Percentiles rank a stretch among this genome's conserved stretches.
phyloP scores from a whole-genome alignment of 78 protist genomes.

The Tieghemostelium lacteum region DNA sequence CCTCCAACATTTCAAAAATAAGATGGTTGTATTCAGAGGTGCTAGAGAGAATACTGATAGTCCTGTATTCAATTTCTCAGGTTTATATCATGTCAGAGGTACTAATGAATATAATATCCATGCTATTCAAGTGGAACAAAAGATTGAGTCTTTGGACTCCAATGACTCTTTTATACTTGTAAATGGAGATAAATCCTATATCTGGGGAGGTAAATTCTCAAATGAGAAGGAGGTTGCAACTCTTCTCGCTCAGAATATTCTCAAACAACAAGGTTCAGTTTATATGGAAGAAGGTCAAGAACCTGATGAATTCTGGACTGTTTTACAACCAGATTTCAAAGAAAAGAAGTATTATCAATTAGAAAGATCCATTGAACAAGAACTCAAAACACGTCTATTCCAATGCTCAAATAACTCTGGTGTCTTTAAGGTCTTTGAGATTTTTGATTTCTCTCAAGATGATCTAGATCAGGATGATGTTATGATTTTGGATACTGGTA shows the following conservation, averaged over 20 bases:
- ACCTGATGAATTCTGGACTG: background rate
- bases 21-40: conserved; percentile 37
- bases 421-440: conserved; percentile 51
- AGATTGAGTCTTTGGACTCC: conserved; percentile 12
- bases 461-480: conserved; percentile 55
- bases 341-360: background rate
- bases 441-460: conserved; percentile 53
- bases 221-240: conserved; percentile 25
- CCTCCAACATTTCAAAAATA: conserved; percentile 14
- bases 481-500: conserved; percentile 17
- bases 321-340: background rate
- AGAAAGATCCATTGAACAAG: conserved; percentile 37
- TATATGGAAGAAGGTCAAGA: conserved; percentile 3
- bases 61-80: background rate
- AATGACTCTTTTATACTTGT: conserved; percentile 40
- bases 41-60: conserved; percentile 2
- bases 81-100: conserved; percentile 31
- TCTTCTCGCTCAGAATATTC: conserved; percentile 8
- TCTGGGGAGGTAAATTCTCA: conserved; percentile 48
- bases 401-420: conserved; percentile 41
- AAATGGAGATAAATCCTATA: background rate
- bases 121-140: conserved; percentile 53
- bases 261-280: background rate
- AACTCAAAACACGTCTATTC: conserved; percentile 25
- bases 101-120: conserved; percentile 8